Percentiles rank a stretch among this genome's conserved stretches.
Evolutionary conservation across 495 filamentous ascomycete species (phyloP).

Genomic region (Penicillium cinerascens): DNA sequence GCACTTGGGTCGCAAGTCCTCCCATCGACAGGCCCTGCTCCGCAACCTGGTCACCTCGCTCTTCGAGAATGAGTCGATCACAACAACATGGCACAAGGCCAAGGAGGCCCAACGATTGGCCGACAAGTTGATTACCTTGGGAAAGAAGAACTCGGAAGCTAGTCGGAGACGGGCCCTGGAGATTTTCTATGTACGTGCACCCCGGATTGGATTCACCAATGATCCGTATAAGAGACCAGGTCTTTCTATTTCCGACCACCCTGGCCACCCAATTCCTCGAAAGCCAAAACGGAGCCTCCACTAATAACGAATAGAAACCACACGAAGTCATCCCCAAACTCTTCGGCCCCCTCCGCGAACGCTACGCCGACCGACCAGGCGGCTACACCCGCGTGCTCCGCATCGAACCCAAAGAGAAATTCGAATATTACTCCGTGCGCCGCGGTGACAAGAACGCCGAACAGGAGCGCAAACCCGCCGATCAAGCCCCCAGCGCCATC

Average conservation of each 20-base stretch:
- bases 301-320: constrained; percentile 47
- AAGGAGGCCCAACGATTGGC: constrained; percentile 93
- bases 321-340: constrained; percentile 74
- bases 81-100: constrained; percentile 92
- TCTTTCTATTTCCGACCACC: neutral
- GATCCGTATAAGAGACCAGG: neutral
- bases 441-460: constrained; percentile 16
- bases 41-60: constrained; percentile 97
- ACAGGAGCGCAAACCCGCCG: constrained; percentile 38
- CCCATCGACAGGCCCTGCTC: constrained; percentile 88
- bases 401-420: constrained; percentile 63
- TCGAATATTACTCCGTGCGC: constrained; percentile 21
- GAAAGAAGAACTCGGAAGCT: constrained; percentile 83
- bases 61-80: constrained; percentile 85
- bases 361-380: constrained; percentile 77
- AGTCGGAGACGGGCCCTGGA: constrained; percentile 60
- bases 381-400: constrained; percentile 94
- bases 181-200: constrained; percentile 74
- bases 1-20: constrained; percentile 73
- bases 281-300: neutral
- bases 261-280: neutral
- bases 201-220: neutral
- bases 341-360: constrained; percentile 74
- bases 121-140: constrained; percentile 89
- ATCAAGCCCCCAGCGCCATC: constrained; percentile 84